A percentile compares a stretch with the other conserved stretches of the same genome.
phyloP scores from a whole-genome alignment of 2,329 filamentous ascomycete genomes.

The Trematosphaeria pertusa region DNA sequence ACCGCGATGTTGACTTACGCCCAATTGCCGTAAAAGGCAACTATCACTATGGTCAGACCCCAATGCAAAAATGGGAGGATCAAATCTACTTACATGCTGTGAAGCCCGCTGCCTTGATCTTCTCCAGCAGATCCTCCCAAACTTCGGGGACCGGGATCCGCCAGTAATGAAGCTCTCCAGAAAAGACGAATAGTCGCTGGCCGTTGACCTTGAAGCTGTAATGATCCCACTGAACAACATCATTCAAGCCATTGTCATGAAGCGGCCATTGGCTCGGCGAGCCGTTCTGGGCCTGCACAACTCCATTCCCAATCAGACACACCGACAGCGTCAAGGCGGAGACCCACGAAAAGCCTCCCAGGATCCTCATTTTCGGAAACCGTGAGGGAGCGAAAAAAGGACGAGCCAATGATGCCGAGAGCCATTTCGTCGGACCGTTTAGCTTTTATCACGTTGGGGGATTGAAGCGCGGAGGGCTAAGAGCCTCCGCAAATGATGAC shows the following conservation, averaged over 20 bases:
- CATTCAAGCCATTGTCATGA: conserved; percentile 56
- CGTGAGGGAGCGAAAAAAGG: not conserved
- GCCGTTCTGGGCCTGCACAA: conserved; percentile 32
- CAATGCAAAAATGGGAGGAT: not conserved
- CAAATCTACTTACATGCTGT: conserved; percentile 42
- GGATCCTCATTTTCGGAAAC: conserved; percentile 27
- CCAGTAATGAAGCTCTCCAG: conserved; percentile 63
- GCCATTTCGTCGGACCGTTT: conserved; percentile 5
- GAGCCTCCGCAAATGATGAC: conserved; percentile 3
- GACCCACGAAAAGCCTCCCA: conserved; percentile 30
- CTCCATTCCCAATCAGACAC: conserved; percentile 12
- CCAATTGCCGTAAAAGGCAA: conserved; percentile 58
- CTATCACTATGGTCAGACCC: conserved; percentile 2
- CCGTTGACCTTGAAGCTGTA: conserved; percentile 61
- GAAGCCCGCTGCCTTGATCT: conserved; percentile 60
- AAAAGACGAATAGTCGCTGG: conserved; percentile 60
- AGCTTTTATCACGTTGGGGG: not conserved
- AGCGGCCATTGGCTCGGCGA: conserved; percentile 53
- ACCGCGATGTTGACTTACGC: no score
- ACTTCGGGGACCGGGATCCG: conserved; percentile 58
- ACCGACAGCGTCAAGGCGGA: conserved; percentile 28
- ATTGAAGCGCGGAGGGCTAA: not conserved
- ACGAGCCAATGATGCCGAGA: not conserved
- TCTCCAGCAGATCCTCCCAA: conserved; percentile 60
- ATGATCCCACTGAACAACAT: conserved; percentile 61